Evolutionary conservation across 257 asterid genomes (phyloP), one percentile per base, ranked within the genome.

Genomic region (Echium plantagineum): DNA sequence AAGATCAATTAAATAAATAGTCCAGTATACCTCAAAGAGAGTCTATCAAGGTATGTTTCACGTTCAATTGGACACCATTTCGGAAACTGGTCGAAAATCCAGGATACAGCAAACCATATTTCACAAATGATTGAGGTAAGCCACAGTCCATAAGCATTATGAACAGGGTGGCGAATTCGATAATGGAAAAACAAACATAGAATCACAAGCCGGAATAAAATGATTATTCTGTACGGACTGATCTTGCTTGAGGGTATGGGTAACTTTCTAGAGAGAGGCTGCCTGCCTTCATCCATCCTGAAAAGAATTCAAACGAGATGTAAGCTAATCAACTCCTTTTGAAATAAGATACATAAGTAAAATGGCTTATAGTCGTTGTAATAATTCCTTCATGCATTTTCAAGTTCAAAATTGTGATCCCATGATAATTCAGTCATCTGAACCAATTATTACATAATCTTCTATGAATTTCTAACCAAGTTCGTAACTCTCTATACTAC

Each of bases 281-380:
- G 98, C 72, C 98, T 78, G 64, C 98, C 98, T 82, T 91, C 96
- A 54, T 91, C 98, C 96, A 79, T 83, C 89, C 98, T 91, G 75
- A 60, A 64, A 66, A 62, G 31, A 52, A 49, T 69, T 16, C 46
- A 57, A 65, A 32, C 21, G 22, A 63, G 57, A 66, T 4, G 31
- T 26, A 31, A 38, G 15, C 63, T 10, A 52, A 52, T 38, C 22
- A 28, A 51, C 21, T 10, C 19, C 21, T 10, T 15, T 49, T 42
- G 51, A 22, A 30, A 35, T 35, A 35, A 35, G 10, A 35, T 35
- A 35, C 46, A 35, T 35, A 35, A 7, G 46, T 35, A 35, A 9
- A 35, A 35, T 35, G 9, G 46, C 13, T 13, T 35, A 35, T 35
- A 9, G 2, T 35, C 46, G 6, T 35, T 1, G 13, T 26, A 15